Percentiles rank a stretch among this genome's conserved stretches.
Evolutionary conservation across 345 rosid genomes (phyloP).

Genomic region (Lepidium sativum): DNA sequence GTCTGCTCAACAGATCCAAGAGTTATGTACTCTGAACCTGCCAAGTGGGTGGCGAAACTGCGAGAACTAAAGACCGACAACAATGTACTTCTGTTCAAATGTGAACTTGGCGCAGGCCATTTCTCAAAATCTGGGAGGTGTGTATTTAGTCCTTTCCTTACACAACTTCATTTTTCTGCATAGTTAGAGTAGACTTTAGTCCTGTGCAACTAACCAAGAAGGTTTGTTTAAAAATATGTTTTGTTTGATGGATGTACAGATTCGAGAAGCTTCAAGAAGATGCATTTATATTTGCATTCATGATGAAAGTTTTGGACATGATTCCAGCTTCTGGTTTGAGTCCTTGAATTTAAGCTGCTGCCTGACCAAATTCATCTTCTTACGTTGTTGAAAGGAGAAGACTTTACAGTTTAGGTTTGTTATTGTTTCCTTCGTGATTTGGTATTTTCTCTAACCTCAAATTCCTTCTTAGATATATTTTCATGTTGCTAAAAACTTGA

Average conservation of each 20-base stretch:
- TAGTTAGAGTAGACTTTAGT: not conserved
- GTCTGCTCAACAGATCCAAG: slow-evolving; percentile 55
- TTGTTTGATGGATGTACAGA: slow-evolving; percentile 37
- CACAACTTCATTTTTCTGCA: not conserved
- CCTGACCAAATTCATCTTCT: not conserved
- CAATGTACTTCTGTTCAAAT: slow-evolving; percentile 68
- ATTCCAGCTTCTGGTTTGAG: slow-evolving; percentile 38
- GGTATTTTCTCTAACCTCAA: not conserved
- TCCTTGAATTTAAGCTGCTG: not conserved
- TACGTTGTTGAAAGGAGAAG: not conserved
- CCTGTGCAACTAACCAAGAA: not conserved
- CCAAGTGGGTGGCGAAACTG: slow-evolving; percentile 84
- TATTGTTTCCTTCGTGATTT: not conserved
- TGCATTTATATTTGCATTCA: slow-evolving; percentile 61
- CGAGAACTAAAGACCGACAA: slow-evolving; percentile 75
- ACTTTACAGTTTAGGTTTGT: not conserved
- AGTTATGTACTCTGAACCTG: slow-evolving; percentile 91
- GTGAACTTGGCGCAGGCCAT: slow-evolving; percentile 93
- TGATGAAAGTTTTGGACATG: slow-evolving; percentile 66
- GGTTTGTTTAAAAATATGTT: not conserved
- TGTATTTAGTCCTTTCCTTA: not conserved
- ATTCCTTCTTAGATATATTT: not conserved
- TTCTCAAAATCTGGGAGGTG: slow-evolving; percentile 96
- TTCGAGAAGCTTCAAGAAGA: slow-evolving; percentile 90
- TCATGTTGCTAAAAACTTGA: not conserved